A percentile compares a stretch with the other conserved stretches of the same genome.
Conservation (phyloP, 2,329 filamentous ascomycete genomes). For the Fusarium floridanum region DNA sequence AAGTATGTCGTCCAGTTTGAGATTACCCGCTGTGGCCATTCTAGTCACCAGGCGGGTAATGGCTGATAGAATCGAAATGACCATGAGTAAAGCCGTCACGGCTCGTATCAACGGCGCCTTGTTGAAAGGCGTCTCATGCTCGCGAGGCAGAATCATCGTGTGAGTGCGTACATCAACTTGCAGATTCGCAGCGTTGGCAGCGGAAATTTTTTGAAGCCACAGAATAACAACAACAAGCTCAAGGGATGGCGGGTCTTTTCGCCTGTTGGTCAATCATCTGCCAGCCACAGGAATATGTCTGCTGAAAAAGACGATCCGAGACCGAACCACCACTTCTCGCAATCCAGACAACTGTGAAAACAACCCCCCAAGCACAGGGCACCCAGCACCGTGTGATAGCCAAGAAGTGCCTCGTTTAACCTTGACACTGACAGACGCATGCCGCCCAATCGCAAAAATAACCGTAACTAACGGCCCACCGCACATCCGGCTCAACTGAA, state of each 20-base stretch:
- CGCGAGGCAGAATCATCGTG: constrained; percentile 27
- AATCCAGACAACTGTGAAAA: background rate
- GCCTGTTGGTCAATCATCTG: background rate
- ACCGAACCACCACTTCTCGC: background rate
- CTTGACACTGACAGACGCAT: background rate
- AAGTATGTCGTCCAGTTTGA: constrained; percentile 34
- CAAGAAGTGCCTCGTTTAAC: background rate
- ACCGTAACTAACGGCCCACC: background rate
- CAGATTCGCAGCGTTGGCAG: background rate
- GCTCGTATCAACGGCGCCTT: constrained; percentile 42
- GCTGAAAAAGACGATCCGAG: background rate
- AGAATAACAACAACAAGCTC: background rate
- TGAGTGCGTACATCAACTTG: background rate
- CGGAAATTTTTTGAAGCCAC: background rate
- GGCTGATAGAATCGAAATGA: constrained; percentile 36
- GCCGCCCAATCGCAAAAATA: background rate
- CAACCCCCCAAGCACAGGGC: background rate
- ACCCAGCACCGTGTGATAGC: background rate
- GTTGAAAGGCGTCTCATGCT: constrained; percentile 39
- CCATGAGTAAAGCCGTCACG: constrained; percentile 39
- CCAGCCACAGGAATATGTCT: background rate
- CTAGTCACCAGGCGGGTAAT: constrained; percentile 33
- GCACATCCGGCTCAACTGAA: background rate
- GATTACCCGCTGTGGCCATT: constrained; percentile 19
- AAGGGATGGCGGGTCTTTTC: background rate